Evolutionary conservation across 2,329 filamentous ascomycete species (phyloP).

Genomic region (Lachnellula hyalina): DNA sequence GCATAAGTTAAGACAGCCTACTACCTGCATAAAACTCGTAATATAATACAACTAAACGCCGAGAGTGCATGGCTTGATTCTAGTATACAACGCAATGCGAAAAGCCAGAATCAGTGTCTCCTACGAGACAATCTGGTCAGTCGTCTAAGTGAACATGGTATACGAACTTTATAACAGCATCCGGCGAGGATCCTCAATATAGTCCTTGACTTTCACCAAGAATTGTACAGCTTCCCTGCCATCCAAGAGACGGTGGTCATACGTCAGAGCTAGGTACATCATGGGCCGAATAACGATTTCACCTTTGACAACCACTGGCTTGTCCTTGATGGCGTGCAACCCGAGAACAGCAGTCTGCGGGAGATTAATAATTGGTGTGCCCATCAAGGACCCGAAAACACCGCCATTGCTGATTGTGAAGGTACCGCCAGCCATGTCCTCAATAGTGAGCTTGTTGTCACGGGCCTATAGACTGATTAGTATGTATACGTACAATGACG

Average conservation of each 20-base stretch:
- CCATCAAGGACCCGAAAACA: slow-evolving; percentile 95
- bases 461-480: slow-evolving; percentile 57
- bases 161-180: slow-evolving; percentile 61
- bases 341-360: slow-evolving; percentile 90
- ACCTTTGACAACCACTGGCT: slow-evolving; percentile 81
- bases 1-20: no score
- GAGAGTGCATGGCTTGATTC: no score
- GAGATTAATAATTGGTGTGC: slow-evolving; percentile 96
- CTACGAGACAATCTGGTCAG: neutral
- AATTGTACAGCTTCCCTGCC: slow-evolving; percentile 95
- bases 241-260: slow-evolving; percentile 93
- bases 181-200: slow-evolving; percentile 87
- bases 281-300: slow-evolving; percentile 97
- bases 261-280: slow-evolving; percentile 98
- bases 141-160: neutral
- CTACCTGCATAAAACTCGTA: no score
- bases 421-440: slow-evolving; percentile 97
- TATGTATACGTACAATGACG: neutral
- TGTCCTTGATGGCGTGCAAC: slow-evolving; percentile 94
- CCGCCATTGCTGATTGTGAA: slow-evolving; percentile 98
- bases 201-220: slow-evolving; percentile 95
- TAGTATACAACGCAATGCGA: neutral
- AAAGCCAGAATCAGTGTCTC: neutral
- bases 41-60: no score
- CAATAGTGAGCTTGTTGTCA: slow-evolving; percentile 93